Base-by-base conservation (phyloP, 352 stramenopile species). In the Globisporangium barbulae region DNA sequence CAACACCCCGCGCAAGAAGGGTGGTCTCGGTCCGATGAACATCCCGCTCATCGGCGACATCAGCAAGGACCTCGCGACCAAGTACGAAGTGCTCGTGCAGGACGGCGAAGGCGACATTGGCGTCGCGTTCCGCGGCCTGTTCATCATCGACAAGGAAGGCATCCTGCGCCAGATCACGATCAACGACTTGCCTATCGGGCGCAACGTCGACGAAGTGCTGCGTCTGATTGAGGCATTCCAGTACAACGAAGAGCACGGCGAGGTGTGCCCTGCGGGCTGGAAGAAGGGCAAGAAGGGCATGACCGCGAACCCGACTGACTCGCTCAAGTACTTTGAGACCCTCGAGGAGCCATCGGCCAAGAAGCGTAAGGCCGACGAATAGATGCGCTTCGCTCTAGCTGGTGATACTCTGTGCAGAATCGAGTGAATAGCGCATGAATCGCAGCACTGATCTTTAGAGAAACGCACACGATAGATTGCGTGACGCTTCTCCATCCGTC, bases 161-260 rank as follows among this genome's bases (percentile, higher is more conserved):
- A 73, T 89, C 9, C 61, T 96, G 48, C 78, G 84, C 37, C 88
- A 95, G 63, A 93, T 89, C 69, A 94, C 88, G 7, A 83, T 97
- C 47, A 97, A 97, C 63, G 86, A 97, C 72, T 59, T 96, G 59
- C 86, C 90, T 5, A 81, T 97, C 19, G 90, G 90, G 55, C 83
- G 90, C 64, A 96, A 86, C 65, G 90, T 97, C 30, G 91, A 98
- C 75, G 92, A 98, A 64, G 85, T 91, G 31, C 68, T 98, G 60
- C 88, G 93, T 50, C 74, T 98, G n/a, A 67, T 98, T 7, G 77
- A 97, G 66, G 93, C 91, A 5, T 96, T 98, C 81, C 85, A 98
- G 74, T 98, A 93, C 75, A 73, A 86, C 54, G 92, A 93, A 31
- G 81, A 97, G 71, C 88, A 97, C 74, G 90, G 89, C 54, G 91